Conservation (phyloP, 805 yeast species). For the Nakazawaea holstii region DNA sequence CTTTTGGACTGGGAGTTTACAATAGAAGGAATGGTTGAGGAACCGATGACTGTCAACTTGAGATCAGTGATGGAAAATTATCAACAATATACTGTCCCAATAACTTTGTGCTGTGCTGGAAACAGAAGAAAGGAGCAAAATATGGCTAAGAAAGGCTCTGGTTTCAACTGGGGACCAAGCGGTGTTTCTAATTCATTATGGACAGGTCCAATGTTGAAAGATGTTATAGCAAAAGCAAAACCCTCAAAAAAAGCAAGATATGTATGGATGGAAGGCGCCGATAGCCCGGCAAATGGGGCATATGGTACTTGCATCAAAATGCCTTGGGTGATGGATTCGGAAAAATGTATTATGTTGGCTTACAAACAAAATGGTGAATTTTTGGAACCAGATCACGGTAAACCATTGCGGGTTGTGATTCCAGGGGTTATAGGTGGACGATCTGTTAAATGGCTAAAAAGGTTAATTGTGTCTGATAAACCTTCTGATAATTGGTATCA, state of each 20-base stretch:
- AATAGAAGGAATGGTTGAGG: conserved; percentile 26
- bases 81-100: conserved; percentile 26
- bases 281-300: conserved; percentile 25
- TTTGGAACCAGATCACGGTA: conserved; percentile 30
- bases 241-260: conserved; percentile 24
- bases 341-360: conserved; percentile 26
- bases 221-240: conserved; percentile 21
- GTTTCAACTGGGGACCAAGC: conserved; percentile 32
- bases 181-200: conserved; percentile 29
- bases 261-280: conserved; percentile 30
- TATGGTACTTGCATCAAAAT: conserved; percentile 29
- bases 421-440: conserved; percentile 36
- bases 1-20: conserved; percentile 23
- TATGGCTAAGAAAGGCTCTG: conserved; percentile 27
- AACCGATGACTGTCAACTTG: conserved; percentile 20
- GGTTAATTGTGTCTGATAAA: conserved; percentile 21
- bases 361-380: conserved; percentile 30
- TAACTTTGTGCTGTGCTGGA: conserved; percentile 31
- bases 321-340: conserved; percentile 27
- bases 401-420: conserved; percentile 27
- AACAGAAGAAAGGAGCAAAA: conserved; percentile 30
- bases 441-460: conserved; percentile 31
- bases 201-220: conserved; percentile 28
- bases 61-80: conserved; percentile 20
- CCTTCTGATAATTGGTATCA: conserved; percentile 33